Evolutionary conservation across 768 basidiomycete species (phyloP), one percentile per base, ranked within the genome.

Genomic region (Naganishia kalamii): DNA sequence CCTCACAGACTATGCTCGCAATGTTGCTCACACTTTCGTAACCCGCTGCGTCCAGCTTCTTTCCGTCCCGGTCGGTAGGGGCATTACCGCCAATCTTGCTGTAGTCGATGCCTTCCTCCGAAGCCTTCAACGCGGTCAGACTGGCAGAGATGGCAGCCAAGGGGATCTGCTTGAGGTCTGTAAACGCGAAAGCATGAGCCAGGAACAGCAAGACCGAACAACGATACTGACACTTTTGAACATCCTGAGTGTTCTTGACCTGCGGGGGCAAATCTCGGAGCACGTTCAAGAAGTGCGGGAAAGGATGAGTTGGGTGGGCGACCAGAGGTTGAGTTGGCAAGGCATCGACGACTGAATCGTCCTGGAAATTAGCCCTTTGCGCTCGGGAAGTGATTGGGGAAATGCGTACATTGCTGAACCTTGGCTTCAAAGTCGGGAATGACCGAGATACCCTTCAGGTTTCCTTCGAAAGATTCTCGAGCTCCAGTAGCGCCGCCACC

Each of bases 291-390:
- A 79, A 73, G 40, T 73, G 72, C 12, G 78, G 78, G 69, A 75
- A 79, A 35, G 76, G 77, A 60, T 74, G 73, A 30, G 60, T 65
- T 7, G 78, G 78, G 65, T 79, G 77, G 13, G 77, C 65, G 6
- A 70, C 49, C 48, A 78, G 50, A 11, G 75, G 66, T 25, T 76
- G 70, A 0, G 60, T 54, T 2, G 78, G 78, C 15, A 79, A 63
- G 13, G 59, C 66, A 23, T 74, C 63, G 48, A 72, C 51, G 63
- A 71, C 76, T 77, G 63, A 40, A 46, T 25, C 11, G 48, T 1
- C 1, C 12, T 17, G 6, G 23, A 11, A 35, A 60, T 43, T 12
- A 19, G n/a, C n/a, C n/a, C n/a, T n/a, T n/a, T n/a, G n/a, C n/a
- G n/a, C n/a, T n/a, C n/a, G n/a, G n/a, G n/a, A n/a, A n/a, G n/a